These are phyloP conservation scores for Yarrowia phangngaensis DNA, from an alignment of 805 yeast genomes.

Conservation along the genomic window DNA sequence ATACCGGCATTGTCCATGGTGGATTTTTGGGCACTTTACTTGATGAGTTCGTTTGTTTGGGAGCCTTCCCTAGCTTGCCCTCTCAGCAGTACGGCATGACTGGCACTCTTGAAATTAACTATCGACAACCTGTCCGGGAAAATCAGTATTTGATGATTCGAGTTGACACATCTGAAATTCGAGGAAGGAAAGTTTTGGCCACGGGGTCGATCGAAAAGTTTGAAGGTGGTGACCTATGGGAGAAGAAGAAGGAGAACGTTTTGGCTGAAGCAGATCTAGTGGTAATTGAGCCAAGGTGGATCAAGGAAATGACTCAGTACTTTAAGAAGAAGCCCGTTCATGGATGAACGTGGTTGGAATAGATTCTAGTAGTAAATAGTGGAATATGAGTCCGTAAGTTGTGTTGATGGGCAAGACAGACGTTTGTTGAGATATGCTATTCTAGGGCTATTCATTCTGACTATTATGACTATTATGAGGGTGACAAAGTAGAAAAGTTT, in stretches of 20 bases:
- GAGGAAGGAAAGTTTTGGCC: conserved; percentile 72
- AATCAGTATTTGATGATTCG: conserved; percentile 59
- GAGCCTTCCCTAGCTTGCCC: conserved; percentile 77
- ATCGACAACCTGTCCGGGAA: conserved; percentile 47
- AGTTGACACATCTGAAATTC: conserved; percentile 56
- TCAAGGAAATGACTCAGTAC: conserved; percentile 51
- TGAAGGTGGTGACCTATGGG: conserved; percentile 29
- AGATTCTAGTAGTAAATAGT: not conserved
- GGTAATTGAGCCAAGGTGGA: conserved; percentile 86
- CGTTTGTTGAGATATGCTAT: not conserved
- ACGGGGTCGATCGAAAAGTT: conserved; percentile 58
- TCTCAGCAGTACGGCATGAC: conserved; percentile 73
- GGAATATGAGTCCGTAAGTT: not conserved
- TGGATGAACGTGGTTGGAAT: not conserved
- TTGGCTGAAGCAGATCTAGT: conserved; percentile 66
- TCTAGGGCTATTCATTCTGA: no score
- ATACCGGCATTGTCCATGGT: conserved; percentile 51
- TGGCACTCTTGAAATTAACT: conserved; percentile 61
- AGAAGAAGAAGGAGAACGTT: conserved; percentile 38
- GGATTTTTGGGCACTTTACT: conserved; percentile 74
- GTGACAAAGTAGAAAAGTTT: no score
- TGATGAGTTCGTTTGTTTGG: conserved; percentile 67
- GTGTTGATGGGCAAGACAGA: not conserved
- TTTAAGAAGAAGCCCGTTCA: conserved; percentile 6
- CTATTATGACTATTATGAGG: no score